phyloP scores from a whole-genome alignment of 148 eudicot genomes.

The Camellia granthamiana region DNA sequence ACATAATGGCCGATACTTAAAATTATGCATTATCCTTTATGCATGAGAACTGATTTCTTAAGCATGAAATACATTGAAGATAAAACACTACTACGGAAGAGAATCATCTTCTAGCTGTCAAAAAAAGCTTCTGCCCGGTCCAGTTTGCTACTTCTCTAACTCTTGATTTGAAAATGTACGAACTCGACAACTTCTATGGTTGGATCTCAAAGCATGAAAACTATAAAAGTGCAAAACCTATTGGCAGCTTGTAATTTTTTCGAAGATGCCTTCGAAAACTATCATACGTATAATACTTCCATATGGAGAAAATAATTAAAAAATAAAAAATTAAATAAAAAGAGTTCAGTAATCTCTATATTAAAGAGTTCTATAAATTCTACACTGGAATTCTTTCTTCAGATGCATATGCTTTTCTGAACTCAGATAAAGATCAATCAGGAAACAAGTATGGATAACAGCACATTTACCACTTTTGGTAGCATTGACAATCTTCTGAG shows the following conservation, averaged over 20 bases:
- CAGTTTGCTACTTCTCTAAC: background rate
- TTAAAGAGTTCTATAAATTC: background rate
- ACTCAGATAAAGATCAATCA: background rate
- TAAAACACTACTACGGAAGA: background rate
- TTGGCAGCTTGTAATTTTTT: background rate
- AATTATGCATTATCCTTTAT: too few relatives aligned
- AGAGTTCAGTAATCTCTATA: background rate
- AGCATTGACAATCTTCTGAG: constrained; percentile 18
- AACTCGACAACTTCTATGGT: background rate
- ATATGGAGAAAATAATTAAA: background rate
- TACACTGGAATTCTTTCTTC: background rate
- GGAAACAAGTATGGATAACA: background rate
- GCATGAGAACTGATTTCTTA: too few relatives aligned
- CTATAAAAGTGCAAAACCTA: background rate
- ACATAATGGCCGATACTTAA: too few relatives aligned
- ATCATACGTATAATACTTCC: background rate
- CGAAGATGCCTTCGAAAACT: background rate
- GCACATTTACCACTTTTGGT: constrained; percentile 19
- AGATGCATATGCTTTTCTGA: background rate
- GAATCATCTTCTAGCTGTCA: background rate
- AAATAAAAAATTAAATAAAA: background rate
- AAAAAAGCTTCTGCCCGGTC: too few relatives aligned
- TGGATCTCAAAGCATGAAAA: constrained; percentile 1
- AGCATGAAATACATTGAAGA: too few relatives aligned
- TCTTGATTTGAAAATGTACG: background rate